Percentiles rank a stretch among this genome's conserved stretches.
Conservation (phyloP, 164 flowering plant genomes). For the Magnolia kwangsiensis region DNA sequence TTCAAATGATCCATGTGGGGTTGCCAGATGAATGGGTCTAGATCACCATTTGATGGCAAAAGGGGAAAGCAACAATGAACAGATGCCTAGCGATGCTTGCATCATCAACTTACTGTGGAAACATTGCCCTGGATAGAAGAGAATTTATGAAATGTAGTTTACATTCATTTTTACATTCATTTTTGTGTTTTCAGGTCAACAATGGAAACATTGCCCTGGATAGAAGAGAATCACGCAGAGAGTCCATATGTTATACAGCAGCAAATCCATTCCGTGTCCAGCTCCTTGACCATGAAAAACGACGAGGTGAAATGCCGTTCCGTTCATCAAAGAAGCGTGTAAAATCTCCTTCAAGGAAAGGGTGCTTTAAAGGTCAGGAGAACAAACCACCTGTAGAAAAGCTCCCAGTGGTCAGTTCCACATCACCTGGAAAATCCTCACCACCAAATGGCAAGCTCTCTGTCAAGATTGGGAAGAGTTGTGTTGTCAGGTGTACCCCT, state of each 20-base stretch:
- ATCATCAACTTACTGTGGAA: too few relatives aligned
- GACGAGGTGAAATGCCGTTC: slow-evolving; percentile 23
- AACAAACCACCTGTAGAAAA: slow-evolving; percentile 21
- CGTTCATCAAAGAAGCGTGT: slow-evolving; percentile 51
- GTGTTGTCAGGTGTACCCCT: slow-evolving; percentile 51
- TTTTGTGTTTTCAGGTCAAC: slow-evolving; percentile 63
- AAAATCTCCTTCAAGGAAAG: slow-evolving; percentile 43
- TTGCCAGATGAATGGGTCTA: background rate
- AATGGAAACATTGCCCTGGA: slow-evolving; percentile 69
- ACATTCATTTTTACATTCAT: background rate
- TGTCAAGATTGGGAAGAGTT: slow-evolving; percentile 35
- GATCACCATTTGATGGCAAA: background rate
- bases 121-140: too few relatives aligned
- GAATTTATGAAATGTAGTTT: background rate
- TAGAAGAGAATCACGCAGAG: slow-evolving; percentile 23
- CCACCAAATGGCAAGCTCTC: slow-evolving; percentile 31
- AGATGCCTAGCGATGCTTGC: background rate
- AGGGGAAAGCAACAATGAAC: background rate
- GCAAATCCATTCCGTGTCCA: slow-evolving; percentile 64
- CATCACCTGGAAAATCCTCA: slow-evolving; percentile 23
- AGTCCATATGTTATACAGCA: slow-evolving; percentile 55
- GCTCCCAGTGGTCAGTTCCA: slow-evolving; percentile 12
- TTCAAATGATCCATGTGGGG: background rate
- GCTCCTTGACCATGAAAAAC: slow-evolving; percentile 36
- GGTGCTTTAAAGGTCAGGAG: slow-evolving; percentile 11